Evolutionary conservation across 495 filamentous ascomycete genomes (phyloP).

Genomic region (Lophiotrema nucula): DNA sequence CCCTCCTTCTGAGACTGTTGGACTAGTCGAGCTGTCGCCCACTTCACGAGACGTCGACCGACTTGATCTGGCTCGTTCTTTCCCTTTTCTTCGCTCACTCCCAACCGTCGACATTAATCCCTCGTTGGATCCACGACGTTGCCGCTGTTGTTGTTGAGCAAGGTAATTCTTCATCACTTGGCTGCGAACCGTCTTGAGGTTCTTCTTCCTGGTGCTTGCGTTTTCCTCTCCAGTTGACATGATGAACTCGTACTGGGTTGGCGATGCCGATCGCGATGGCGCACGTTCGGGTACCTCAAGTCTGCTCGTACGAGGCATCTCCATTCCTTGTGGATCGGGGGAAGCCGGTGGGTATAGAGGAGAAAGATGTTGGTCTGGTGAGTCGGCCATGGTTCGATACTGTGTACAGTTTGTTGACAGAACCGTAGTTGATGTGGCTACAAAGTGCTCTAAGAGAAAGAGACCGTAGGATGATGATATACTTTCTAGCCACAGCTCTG

Average conservation of each 20-base stretch:
- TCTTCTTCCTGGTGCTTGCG: constrained; percentile 11
- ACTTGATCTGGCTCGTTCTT: constrained; percentile 13
- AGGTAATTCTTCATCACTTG: constrained; percentile 33
- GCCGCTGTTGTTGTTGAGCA: constrained; percentile 16
- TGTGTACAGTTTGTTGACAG: not conserved
- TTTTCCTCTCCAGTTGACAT: constrained; percentile 25
- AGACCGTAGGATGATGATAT: not conserved
- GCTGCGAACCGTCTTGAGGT: constrained; percentile 29
- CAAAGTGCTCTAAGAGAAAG: no score
- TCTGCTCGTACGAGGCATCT: not conserved
- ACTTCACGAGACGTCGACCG: constrained; percentile 15
- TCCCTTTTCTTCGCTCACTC: constrained; percentile 12
- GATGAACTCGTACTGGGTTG: constrained; percentile 31
- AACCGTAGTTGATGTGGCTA: no score
- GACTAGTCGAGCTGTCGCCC: not conserved
- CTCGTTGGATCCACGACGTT: not conserved
- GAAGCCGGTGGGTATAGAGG: not conserved
- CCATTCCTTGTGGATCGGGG: not conserved
- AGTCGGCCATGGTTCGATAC: constrained; percentile 9
- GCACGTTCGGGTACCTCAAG: not conserved
- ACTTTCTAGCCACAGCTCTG: not conserved
- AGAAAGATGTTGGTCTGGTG: constrained; percentile 6
- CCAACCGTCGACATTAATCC: not conserved
- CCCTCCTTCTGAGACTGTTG: not conserved
- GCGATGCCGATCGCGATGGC: not conserved